Evolutionary conservation across 345 rosid genomes (phyloP).

Genomic region (Populus alba): DNA sequence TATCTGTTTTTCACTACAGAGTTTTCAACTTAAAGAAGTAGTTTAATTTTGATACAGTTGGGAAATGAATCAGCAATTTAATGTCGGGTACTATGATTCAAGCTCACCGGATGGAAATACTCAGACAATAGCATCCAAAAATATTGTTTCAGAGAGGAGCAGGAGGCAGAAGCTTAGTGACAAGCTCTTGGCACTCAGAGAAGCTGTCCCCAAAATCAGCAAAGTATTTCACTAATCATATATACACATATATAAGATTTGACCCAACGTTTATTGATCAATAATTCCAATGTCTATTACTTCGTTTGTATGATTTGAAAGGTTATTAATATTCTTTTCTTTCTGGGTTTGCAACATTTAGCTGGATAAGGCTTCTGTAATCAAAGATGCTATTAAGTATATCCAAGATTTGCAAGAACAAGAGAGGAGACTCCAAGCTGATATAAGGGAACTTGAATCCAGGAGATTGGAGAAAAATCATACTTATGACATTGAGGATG

Average conservation of each 20-base stretch:
- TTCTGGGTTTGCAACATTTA: constrained; percentile 1
- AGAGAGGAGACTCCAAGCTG: constrained; percentile 61
- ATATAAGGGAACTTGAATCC: constrained; percentile 72
- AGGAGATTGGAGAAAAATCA: constrained; percentile 32
- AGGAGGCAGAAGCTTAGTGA: constrained; percentile 87
- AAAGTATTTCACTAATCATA: constrained; percentile 39
- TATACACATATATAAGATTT: neutral
- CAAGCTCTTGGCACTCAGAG: constrained; percentile 76
- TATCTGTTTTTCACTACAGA: too few relatives aligned
- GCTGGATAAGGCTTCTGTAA: constrained; percentile 99
- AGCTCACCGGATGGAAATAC: constrained; percentile 89
- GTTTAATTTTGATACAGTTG: constrained; percentile 6
- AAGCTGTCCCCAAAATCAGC: constrained; percentile 92
- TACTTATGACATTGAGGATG: constrained; percentile 50
- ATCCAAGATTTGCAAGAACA: constrained; percentile 83
- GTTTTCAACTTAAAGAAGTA: neutral
- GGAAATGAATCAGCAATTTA: constrained; percentile 19
- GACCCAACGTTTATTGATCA: too few relatives aligned
- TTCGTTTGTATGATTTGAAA: neutral
- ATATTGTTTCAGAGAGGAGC: constrained; percentile 83
- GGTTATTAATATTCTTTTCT: neutral
- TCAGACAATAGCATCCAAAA: constrained; percentile 66
- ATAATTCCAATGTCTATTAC: neutral
- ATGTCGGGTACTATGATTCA: constrained; percentile 57
- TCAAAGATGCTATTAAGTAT: constrained; percentile 89